phyloP scores from a whole-genome alignment of 1,139 yeast genomes.

The Scheffersomyces illinoinensis region DNA sequence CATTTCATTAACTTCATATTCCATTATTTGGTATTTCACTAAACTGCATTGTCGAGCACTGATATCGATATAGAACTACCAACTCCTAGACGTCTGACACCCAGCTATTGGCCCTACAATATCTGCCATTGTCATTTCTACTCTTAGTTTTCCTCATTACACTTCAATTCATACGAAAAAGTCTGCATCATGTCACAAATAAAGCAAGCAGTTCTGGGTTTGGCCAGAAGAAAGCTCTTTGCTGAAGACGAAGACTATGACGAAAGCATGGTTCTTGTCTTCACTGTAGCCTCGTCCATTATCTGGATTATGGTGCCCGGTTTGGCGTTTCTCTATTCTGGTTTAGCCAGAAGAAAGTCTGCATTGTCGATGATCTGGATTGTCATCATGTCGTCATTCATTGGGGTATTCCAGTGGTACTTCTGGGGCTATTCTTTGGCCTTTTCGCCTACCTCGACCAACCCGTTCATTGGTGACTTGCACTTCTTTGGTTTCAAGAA shows the following conservation, averaged over 20 bases:
- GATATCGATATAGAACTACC: background rate
- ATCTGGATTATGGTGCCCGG: constrained; percentile 96
- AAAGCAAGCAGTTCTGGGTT: background rate
- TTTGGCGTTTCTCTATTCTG: constrained; percentile 88
- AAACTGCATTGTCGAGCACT: background rate
- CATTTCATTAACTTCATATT: background rate
- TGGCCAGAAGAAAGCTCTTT: constrained; percentile 31
- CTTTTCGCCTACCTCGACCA: constrained; percentile 71
- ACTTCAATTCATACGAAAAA: background rate
- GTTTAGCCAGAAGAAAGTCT: constrained; percentile 87
- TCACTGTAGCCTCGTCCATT: constrained; percentile 64
- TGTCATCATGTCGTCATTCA: constrained; percentile 69
- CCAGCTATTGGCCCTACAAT: background rate
- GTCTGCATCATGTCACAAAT: background rate
- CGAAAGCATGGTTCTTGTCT: constrained; percentile 42
- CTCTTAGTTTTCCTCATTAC: background rate
- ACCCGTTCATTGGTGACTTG: constrained; percentile 84
- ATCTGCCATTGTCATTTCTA: background rate
- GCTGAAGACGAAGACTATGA: constrained; percentile 44
- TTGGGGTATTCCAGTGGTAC: constrained; percentile 92
- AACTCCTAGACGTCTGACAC: background rate
- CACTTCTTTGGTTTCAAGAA: constrained; percentile 79
- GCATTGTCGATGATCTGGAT: constrained; percentile 91
- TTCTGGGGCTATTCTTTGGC: constrained; percentile 97
- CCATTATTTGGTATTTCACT: background rate